These are phyloP conservation scores for Leccinellum rugosiceps DNA, from an alignment of 768 basidiomycete genomes.

Conservation along the genomic window DNA sequence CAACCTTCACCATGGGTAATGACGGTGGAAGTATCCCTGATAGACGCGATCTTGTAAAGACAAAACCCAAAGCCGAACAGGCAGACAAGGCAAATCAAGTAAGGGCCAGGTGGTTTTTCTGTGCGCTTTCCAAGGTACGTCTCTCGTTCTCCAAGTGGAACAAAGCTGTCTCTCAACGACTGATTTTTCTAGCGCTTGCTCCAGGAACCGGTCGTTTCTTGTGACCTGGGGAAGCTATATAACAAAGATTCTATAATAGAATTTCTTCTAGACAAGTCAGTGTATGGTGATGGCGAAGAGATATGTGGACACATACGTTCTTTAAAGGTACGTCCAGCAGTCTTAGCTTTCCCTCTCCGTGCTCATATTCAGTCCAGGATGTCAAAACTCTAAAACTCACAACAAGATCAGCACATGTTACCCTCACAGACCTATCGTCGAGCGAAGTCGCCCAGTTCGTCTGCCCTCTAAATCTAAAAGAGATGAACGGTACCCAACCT, in stretches of 20 bases:
- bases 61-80: slow-evolving; percentile 76
- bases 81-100: slow-evolving; percentile 90
- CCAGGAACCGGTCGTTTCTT: slow-evolving; percentile 86
- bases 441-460: slow-evolving; percentile 68
- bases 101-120: slow-evolving; percentile 87
- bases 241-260: slow-evolving; percentile 95
- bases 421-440: slow-evolving; percentile 34
- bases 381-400: slow-evolving; percentile 82
- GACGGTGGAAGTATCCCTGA: slow-evolving; percentile 89
- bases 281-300: slow-evolving; percentile 87
- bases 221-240: slow-evolving; percentile 90
- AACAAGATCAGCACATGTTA: slow-evolving; percentile 53
- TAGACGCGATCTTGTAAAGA: slow-evolving; percentile 73
- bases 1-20: slow-evolving; percentile 62
- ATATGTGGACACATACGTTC: slow-evolving; percentile 92
- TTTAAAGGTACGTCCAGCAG: slow-evolving; percentile 63
- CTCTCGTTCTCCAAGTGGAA: background rate
- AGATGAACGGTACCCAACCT: slow-evolving; percentile 89
- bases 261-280: slow-evolving; percentile 76
- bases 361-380: slow-evolving; percentile 52
- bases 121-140: slow-evolving; percentile 88
- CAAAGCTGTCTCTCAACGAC: background rate
- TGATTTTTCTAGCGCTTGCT: slow-evolving; percentile 61
- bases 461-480: slow-evolving; percentile 88
- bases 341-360: background rate